Base-by-base conservation (phyloP, 805 yeast species). In the Sugiyamaella mastotermitis region DNA sequence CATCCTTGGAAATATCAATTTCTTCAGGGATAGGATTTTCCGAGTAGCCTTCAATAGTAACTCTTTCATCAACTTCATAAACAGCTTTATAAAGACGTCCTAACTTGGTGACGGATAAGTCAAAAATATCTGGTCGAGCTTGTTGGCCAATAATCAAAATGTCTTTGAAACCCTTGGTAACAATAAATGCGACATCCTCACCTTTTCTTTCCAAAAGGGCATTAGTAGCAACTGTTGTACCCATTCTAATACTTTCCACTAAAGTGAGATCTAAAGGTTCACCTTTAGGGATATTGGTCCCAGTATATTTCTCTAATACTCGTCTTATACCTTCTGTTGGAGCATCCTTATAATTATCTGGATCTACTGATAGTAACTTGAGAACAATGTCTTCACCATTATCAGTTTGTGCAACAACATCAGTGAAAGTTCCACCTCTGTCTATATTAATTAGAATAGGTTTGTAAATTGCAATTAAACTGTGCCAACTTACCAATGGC, bases 181-280 rank as follows among this genome's bases (percentile, higher is more conserved):
- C 86, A 4, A 88, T 60, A 42, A 90, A 68, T 1, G 92, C 94
- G 50, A 94, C 88, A 22, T 77, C 65, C 41, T 87, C 94, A 36
- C 97, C 98, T 55, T 87, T 87, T 46, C 97, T 71, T 55, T 90
- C 97, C 43, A 90, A 68, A 23, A 92, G 69, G 1, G 97, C 96
- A 62, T 90, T 90, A 5, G 97, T 90, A 1, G 98, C 97, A 8
- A 87, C 92, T 0, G 97, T 88, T 3, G 97, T 87, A 2, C 97
- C 97, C 83, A 88, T 80, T 40, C 95, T 68, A 33, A 87, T 76
- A 30, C 79, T 72, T 38, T 75, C 77, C 26, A 86, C 82, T 2
- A 62, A 60, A 4, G 45, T 35, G 18, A 62, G 38, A 3, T 80
- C 85, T 42, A 87, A 59, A 3, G 74, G 77, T 25, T 58, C 58